A percentile compares a stretch with the other conserved stretches of the same genome.
Evolutionary conservation across 176 grass and related monocot genomes (phyloP).

Genomic region (Bromus sterilis): DNA sequence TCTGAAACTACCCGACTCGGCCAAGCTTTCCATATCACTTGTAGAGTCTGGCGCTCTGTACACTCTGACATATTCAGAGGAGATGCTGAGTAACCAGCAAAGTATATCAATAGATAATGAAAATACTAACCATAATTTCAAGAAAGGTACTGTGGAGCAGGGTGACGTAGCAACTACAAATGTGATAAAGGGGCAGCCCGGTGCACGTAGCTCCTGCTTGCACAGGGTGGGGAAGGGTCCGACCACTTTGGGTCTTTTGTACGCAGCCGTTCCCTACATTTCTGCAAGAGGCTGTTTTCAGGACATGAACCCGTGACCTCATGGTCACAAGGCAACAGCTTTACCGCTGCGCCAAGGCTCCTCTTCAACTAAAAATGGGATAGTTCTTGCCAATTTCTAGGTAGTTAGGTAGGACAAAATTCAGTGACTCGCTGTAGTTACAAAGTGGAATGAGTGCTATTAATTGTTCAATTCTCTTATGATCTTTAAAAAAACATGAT

Average conservation of each 20-base stretch:
- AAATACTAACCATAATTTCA: background rate
- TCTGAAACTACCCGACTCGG: constrained; percentile 38
- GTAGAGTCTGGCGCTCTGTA: constrained; percentile 30
- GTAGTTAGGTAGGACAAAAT: background rate
- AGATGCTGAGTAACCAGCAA: background rate
- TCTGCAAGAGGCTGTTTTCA: no score
- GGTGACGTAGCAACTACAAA: no score
- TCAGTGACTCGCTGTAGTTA: background rate
- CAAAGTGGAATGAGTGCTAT: background rate
- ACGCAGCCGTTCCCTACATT: no score
- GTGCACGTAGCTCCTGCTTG: no score
- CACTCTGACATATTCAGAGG: constrained; percentile 29
- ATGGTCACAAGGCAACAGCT: no score
- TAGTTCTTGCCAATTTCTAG: background rate
- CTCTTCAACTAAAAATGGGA: background rate
- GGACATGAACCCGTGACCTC: no score
- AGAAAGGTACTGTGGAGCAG: no score
- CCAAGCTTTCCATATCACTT: constrained; percentile 40
- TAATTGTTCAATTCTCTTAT: background rate
- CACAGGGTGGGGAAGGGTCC: no score
- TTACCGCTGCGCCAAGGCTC: no score
- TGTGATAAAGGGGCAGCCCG: no score
- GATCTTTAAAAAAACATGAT: no score
- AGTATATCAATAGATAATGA: background rate
- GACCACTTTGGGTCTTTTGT: no score